These are phyloP conservation scores for Peltaster fructicola DNA, from an alignment of 2,329 filamentous ascomycete genomes.

Conservation along the genomic window DNA sequence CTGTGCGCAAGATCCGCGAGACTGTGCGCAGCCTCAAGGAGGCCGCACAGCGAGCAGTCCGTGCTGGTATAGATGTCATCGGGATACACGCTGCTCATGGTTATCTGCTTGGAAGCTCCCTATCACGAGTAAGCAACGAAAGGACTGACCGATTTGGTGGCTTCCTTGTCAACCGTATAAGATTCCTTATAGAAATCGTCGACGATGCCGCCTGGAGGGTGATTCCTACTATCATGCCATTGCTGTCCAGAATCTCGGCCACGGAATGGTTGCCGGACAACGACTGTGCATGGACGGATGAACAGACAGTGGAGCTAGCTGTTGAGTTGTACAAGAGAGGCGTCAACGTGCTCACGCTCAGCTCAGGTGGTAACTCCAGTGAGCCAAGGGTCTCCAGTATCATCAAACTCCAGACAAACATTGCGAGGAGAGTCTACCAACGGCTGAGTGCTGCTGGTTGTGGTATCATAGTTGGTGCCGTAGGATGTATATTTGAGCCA, in stretches of 20 bases:
- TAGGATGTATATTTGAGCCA: too few relatives aligned
- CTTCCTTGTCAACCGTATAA: conserved; percentile 50
- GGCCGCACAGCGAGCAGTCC: conserved; percentile 35
- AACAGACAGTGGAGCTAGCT: too few relatives aligned
- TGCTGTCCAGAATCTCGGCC: conserved; percentile 3
- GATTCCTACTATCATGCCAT: conserved; percentile 1
- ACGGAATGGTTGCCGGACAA: conserved; percentile 2
- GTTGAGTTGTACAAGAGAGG: too few relatives aligned
- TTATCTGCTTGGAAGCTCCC: conserved; percentile 54
- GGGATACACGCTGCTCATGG: conserved; percentile 71
- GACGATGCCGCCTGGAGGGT: too few relatives aligned
- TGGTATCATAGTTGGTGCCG: too few relatives aligned
- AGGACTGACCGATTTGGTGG: conserved; percentile 52
- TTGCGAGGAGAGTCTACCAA: too few relatives aligned
- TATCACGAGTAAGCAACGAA: conserved; percentile 50
- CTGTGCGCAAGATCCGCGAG: conserved; percentile 44
- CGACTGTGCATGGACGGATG: too few relatives aligned
- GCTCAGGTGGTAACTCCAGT: too few relatives aligned
- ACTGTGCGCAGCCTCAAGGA: conserved; percentile 46
- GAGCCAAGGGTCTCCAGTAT: too few relatives aligned
- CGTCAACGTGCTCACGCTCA: too few relatives aligned
- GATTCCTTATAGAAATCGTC: conserved; percentile 46
- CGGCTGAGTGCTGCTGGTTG: too few relatives aligned
- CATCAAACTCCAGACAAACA: too few relatives aligned
- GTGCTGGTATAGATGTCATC: conserved; percentile 56